Conservation (phyloP, 768 basidiomycete genomes). For the Russula sp. region DNA sequence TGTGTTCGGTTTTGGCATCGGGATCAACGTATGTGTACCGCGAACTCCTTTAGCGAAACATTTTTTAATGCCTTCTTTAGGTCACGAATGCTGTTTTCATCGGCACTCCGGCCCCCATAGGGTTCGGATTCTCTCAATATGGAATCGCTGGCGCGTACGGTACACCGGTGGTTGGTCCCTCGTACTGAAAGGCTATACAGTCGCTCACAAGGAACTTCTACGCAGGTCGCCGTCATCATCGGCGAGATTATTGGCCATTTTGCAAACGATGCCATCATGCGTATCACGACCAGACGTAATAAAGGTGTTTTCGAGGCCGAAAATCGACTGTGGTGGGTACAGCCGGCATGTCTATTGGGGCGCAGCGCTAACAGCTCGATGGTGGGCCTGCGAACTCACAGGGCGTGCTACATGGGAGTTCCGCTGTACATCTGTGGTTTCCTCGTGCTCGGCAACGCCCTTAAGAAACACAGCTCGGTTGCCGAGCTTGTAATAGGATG, state of each 20-base stretch:
- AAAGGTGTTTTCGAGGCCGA: conserved; percentile 55
- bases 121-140: conserved; percentile 50
- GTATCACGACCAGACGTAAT: conserved; percentile 44
- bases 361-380: background rate
- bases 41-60: background rate
- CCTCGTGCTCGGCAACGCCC: conserved; percentile 51
- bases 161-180: conserved; percentile 49
- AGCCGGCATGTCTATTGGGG: background rate
- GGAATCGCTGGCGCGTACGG: conserved; percentile 54
- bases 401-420: conserved; percentile 60
- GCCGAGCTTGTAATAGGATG: conserved; percentile 62
- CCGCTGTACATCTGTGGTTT: conserved; percentile 63
- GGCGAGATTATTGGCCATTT: conserved; percentile 53
- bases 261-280: conserved; percentile 51
- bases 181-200: background rate
- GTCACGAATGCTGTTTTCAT: conserved; percentile 67
- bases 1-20: conserved; percentile 63
- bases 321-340: conserved; percentile 52
- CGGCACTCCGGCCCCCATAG: conserved; percentile 51
- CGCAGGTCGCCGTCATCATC: conserved; percentile 47
- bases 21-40: conserved; percentile 48
- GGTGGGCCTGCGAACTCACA: conserved; percentile 29
- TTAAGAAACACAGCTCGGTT: conserved; percentile 52
- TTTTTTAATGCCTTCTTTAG: conserved; percentile 34
- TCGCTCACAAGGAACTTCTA: background rate